Percentiles rank a stretch among this genome's conserved stretches.
These are phyloP conservation scores for Leucocoprinus leucothites DNA, from an alignment of 768 basidiomycete genomes.

Conservation along the genomic window DNA sequence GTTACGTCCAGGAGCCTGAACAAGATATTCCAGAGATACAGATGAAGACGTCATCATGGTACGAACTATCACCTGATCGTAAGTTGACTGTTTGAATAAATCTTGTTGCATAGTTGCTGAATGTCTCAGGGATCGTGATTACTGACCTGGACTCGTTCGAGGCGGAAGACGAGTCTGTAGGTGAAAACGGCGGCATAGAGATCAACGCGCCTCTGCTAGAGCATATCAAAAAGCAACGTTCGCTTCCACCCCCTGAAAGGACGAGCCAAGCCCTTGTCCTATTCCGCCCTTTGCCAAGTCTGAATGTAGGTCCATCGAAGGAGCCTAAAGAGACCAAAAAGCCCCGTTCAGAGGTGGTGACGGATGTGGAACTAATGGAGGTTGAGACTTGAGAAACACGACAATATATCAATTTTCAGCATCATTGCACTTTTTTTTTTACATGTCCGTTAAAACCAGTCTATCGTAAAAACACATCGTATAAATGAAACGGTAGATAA, in stretches of 20 bases:
- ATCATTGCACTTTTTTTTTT: neutral
- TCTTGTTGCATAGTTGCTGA: neutral
- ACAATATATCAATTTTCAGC: too few relatives aligned
- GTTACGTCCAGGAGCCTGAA: slow-evolving; percentile 38
- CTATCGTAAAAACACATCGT: slow-evolving; percentile 12
- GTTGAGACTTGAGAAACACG: slow-evolving; percentile 4
- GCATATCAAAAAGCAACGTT: slow-evolving; percentile 33
- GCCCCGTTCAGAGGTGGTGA: slow-evolving; percentile 28
- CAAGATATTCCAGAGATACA: slow-evolving; percentile 45
- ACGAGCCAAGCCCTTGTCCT: slow-evolving; percentile 51
- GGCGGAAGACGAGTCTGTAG: slow-evolving; percentile 38
- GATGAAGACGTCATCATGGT: slow-evolving; percentile 67
- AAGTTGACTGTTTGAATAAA: slow-evolving; percentile 27
- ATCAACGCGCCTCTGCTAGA: slow-evolving; percentile 46
- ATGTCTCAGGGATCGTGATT: slow-evolving; percentile 55
- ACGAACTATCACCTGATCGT: slow-evolving; percentile 71
- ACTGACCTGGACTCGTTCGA: slow-evolving; percentile 54
- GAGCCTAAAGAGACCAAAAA: slow-evolving; percentile 29
- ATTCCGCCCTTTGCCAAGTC: slow-evolving; percentile 43
- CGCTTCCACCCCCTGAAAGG: slow-evolving; percentile 16
- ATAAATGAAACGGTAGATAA: slow-evolving; percentile 20
- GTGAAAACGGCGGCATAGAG: slow-evolving; percentile 13
- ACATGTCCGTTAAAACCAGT: neutral
- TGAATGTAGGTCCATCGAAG: slow-evolving; percentile 10
- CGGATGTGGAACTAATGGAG: slow-evolving; percentile 46